phyloP scores from a whole-genome alignment of 371 early-diverging fungal species.

The Globomyces sp. region DNA sequence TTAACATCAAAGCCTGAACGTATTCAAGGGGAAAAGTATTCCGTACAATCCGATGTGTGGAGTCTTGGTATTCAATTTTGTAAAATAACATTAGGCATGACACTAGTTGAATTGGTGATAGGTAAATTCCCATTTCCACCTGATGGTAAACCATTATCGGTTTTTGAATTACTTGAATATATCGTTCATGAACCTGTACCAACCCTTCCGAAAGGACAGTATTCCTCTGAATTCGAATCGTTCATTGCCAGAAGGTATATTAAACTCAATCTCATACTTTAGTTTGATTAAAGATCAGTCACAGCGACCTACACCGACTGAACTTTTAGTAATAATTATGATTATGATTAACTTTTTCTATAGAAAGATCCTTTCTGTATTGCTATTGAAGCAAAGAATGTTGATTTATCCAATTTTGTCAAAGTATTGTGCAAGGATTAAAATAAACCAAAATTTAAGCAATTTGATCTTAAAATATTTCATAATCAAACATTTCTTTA shows the following conservation, averaged over 20 bases:
- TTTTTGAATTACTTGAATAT: conserved; percentile 89
- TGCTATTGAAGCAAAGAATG: conserved; percentile 23
- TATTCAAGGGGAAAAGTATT: conserved; percentile 87
- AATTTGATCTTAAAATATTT: no score
- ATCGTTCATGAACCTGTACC: conserved; percentile 91
- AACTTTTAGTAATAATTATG: conserved; percentile 51
- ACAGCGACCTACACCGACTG: conserved; percentile 68
- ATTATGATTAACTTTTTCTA: neutral
- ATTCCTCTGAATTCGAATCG: conserved; percentile 70
- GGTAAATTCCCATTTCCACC: conserved; percentile 82
- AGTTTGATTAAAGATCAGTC: conserved; percentile 77
- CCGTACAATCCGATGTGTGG: conserved; percentile 95
- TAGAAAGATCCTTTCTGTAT: conserved; percentile 35
- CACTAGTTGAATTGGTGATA: conserved; percentile 88
- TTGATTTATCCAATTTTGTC: conserved; percentile 29
- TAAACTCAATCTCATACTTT: neutral
- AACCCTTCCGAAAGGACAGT: conserved; percentile 70
- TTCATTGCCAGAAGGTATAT: conserved; percentile 60
- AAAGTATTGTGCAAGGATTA: conserved; percentile 16
- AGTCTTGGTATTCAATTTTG: conserved; percentile 49
- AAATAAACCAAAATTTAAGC: neutral
- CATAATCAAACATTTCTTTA: no score
- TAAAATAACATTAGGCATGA: conserved; percentile 65
- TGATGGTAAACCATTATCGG: conserved; percentile 52
- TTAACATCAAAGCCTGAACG: conserved; percentile 78